Percentiles rank a stretch among this genome's conserved stretches.
phyloP scores from a whole-genome alignment of 805 yeast genomes.

The Myxozyma udenii region DNA sequence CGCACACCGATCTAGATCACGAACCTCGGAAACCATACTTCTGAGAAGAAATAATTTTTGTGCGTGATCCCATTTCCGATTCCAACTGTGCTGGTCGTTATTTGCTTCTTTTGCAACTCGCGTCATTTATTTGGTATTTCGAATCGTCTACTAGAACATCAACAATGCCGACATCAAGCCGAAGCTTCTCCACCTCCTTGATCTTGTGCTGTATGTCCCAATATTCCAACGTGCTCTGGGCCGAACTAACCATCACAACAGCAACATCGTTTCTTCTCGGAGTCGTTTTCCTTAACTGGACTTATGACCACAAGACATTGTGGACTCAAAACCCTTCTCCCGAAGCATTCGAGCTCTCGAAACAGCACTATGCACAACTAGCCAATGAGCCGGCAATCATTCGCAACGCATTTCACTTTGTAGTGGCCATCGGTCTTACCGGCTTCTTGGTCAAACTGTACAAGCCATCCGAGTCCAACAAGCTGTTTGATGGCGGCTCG shows the following conservation, averaged over 20 bases:
- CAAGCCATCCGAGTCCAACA: conserved; percentile 81
- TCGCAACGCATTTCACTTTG: conserved; percentile 60
- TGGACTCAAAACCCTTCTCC: conserved; percentile 57
- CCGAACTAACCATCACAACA: conserved; percentile 20
- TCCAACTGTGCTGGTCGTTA: too few species aligned
- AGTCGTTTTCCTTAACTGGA: conserved; percentile 68
- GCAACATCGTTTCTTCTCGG: conserved; percentile 80
- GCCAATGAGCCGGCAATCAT: conserved; percentile 60
- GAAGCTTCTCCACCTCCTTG: conserved; percentile 24
- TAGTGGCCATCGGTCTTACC: conserved; percentile 60
- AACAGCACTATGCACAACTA: conserved; percentile 73
- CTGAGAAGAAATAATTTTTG: too few species aligned
- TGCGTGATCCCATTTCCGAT: too few species aligned
- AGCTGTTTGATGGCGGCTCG: conserved; percentile 86
- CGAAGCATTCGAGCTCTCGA: conserved; percentile 56
- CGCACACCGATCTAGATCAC: too few species aligned
- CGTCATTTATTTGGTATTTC: too few species aligned
- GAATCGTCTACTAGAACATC: too few species aligned
- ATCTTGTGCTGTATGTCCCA: conserved; percentile 23
- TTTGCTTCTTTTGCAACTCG: too few species aligned
- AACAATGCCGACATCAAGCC: conserved; percentile 25
- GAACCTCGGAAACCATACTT: too few species aligned
- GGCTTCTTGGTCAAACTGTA: conserved; percentile 77
- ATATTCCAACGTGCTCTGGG: background rate
- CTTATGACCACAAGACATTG: conserved; percentile 74